Evolutionary conservation across 73 alveolate genomes (phyloP).

Genomic region (Symbiodinium pilosum): DNA sequence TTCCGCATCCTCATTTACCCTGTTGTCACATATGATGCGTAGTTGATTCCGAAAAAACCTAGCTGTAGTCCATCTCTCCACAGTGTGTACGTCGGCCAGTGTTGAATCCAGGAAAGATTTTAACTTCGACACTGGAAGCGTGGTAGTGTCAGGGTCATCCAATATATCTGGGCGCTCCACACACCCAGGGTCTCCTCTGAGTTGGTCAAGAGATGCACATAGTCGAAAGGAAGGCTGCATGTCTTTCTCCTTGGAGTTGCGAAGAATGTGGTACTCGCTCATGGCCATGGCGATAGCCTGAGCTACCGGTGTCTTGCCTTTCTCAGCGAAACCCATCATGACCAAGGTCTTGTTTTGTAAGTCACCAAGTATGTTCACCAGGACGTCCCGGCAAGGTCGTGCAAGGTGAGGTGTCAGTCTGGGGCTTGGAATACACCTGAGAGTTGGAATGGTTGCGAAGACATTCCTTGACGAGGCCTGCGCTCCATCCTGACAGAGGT

Average conservation of each 20-base stretch:
- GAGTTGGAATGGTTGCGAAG: background rate
- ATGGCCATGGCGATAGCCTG: constrained; percentile 32
- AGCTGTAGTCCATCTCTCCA: constrained; percentile 17
- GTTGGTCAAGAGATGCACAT: background rate
- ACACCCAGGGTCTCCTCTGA: background rate
- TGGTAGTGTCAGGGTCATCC: background rate
- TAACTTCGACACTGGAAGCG: background rate
- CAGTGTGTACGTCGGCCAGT: background rate
- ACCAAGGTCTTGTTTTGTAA: background rate
- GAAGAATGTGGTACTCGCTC: background rate
- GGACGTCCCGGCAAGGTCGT: constrained; percentile 11
- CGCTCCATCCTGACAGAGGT: constrained; percentile 26
- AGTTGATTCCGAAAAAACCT: background rate
- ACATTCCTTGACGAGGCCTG: constrained; percentile 15
- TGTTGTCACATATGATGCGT: background rate
- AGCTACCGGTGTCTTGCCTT: constrained; percentile 36
- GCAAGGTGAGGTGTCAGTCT: constrained; percentile 8
- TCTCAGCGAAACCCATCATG: constrained; percentile 26
- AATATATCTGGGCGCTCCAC: background rate
- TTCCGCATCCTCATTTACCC: background rate
- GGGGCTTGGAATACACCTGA: background rate
- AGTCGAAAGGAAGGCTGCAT: constrained; percentile 10
- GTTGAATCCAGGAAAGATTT: background rate
- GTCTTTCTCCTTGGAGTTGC: background rate
- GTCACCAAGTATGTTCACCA: background rate